phyloP scores from a whole-genome alignment of 148 eudicot species.

The Mesembryanthemum crystallinum region DNA sequence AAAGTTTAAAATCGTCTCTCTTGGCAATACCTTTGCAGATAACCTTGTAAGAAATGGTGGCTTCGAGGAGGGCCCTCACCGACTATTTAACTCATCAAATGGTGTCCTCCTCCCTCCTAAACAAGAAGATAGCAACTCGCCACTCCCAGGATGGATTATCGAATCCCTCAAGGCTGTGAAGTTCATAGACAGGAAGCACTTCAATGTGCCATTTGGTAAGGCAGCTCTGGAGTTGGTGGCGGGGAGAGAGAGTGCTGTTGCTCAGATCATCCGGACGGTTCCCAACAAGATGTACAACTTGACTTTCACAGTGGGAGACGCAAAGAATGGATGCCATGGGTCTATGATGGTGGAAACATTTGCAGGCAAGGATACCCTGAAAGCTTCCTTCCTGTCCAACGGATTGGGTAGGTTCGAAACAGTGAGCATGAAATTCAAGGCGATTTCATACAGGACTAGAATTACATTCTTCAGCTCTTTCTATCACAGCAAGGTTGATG shows the following conservation, averaged over 20 bases:
- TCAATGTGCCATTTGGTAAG: conserved; percentile 60
- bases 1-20: neutral
- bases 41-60: conserved; percentile 70
- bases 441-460: conserved; percentile 46
- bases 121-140: conserved; percentile 63
- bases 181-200: conserved; percentile 67
- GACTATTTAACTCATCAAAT: conserved; percentile 51
- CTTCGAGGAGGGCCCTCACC: conserved; percentile 76
- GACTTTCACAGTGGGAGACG: conserved; percentile 61
- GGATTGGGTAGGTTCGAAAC: conserved; percentile 47
- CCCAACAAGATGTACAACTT: conserved; percentile 55
- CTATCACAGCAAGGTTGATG: conserved; percentile 60
- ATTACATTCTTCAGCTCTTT: conserved; percentile 71
- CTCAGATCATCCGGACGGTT: conserved; percentile 60
- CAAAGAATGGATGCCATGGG: conserved; percentile 73
- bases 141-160: conserved; percentile 84
- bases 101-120: conserved; percentile 82
- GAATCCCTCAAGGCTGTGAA: conserved; percentile 83
- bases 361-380: conserved; percentile 60
- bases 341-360: conserved; percentile 84
- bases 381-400: conserved; percentile 54
- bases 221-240: conserved; percentile 75
- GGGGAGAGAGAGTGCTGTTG: conserved; percentile 80
- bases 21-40: neutral
- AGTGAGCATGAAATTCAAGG: conserved; percentile 51